These are phyloP conservation scores for Botrytis sinoallii DNA, from an alignment of 2,329 filamentous ascomycete genomes.

Conservation along the genomic window DNA sequence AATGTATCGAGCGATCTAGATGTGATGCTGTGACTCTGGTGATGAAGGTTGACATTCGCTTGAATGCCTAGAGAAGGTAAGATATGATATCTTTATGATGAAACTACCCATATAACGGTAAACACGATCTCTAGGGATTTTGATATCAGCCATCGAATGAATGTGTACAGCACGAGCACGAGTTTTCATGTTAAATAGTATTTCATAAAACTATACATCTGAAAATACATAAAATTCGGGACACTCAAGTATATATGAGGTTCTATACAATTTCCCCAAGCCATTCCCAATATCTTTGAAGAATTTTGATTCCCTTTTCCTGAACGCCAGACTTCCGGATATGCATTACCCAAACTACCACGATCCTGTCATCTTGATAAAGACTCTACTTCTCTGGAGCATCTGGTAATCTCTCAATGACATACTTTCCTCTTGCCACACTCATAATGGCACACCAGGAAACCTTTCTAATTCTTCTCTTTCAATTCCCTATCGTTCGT, in stretches of 20 bases:
- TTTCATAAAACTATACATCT: neutral
- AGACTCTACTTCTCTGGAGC: conserved; percentile 58
- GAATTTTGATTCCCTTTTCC: conserved; percentile 2
- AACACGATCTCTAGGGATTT: neutral
- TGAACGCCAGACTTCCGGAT: conserved; percentile 17
- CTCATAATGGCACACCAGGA: conserved; percentile 67
- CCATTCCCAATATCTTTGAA: conserved; percentile 8
- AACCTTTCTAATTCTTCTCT: conserved; percentile 70
- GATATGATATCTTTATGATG: neutral
- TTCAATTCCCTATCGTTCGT: conserved; percentile 79
- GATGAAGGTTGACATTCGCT: too few species aligned
- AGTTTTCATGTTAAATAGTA: neutral
- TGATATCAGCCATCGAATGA: neutral
- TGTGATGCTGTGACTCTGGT: too few species aligned
- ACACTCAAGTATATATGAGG: neutral
- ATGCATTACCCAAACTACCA: conserved; percentile 3
- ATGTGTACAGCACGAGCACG: neutral
- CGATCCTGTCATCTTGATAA: neutral
- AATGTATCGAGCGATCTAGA: too few species aligned
- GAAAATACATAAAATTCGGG: neutral
- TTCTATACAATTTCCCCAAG: neutral
- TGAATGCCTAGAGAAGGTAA: neutral
- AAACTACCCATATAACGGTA: neutral
- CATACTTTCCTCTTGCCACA: conserved; percentile 85
- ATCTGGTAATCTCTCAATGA: conserved; percentile 87